Evolutionary conservation across 192 early-diverging fungal genomes (phyloP), one percentile per base, ranked within the genome.

Genomic region (Rhizophagus sp.): DNA sequence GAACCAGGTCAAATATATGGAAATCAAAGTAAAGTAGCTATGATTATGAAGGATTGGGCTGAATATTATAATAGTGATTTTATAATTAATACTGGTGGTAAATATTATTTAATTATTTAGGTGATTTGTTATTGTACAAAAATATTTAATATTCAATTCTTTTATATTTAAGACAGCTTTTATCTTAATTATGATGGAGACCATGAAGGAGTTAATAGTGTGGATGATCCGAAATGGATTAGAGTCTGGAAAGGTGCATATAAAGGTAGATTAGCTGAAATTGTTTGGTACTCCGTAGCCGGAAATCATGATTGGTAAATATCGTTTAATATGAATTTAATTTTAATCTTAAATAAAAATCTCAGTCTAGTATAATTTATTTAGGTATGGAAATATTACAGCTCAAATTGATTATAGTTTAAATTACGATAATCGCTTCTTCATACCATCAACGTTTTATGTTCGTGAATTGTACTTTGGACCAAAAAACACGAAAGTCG

Each of bases 281-380:
- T 77, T 39, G 10, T 9, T 65, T 77, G 75, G 75, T 77, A 77
- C 24, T 66, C 2, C 13, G 75, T 77, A 25, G 75, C 75, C 0
- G 75, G 75, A 64, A 77, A 77, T 66, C 75, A 77, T 77, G 75
- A 77, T 19, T 77, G 75, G 75, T 75, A 61, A 30, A 30, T 30
- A 30, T 30, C 30, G 1, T 30, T 30, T 30, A 30, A 30, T 30
- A 30, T 30, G 30, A 30, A 30, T 30, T 30, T 30, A 30, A 30
- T 30, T 30, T 30, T 30, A 30, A 30, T 30, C 1, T 1, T 30
- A 30, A 30, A 30, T 30, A 30, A 30, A 30, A 30, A 30, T 30
- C 30, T 30, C 30, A 30, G 30, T 30, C 30, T 30, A 30, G 30
- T 30, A 30, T 30, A 30, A 30, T 30, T 15, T 44, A 70, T 44